Evolutionary conservation across 345 rosid genomes (phyloP).

Genomic region (Draba incana): DNA sequence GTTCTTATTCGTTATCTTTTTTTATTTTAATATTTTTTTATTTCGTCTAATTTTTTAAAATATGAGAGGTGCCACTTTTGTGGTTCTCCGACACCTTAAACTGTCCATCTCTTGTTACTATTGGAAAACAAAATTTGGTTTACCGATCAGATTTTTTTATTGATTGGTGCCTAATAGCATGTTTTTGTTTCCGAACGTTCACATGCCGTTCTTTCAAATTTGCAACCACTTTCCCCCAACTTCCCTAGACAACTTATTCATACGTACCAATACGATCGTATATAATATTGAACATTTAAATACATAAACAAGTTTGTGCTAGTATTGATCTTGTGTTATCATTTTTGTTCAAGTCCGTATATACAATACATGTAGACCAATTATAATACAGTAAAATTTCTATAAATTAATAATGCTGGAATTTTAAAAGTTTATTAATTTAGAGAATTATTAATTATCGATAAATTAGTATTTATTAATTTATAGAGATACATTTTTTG

Average conservation of each 20-base stretch:
- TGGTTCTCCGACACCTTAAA: constrained; percentile 36
- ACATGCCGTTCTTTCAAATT: constrained; percentile 7
- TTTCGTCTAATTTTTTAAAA: constrained; percentile 14
- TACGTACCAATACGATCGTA: neutral
- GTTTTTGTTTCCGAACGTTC: constrained; percentile 27
- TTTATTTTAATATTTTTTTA: constrained; percentile 1
- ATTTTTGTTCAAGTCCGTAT: too few relatives aligned
- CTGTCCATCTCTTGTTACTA: constrained; percentile 10
- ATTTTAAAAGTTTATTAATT: too few relatives aligned
- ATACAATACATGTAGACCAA: too few relatives aligned
- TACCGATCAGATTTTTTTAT: neutral
- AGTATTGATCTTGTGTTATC: too few relatives aligned
- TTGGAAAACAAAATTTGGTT: neutral
- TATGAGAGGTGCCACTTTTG: constrained; percentile 44
- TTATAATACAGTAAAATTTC: too few relatives aligned
- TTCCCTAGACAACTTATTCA: neutral
- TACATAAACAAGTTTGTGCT: too few relatives aligned
- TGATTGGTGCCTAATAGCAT: constrained; percentile 21
- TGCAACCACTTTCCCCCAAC: constrained; percentile 1
- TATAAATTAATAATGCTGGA: too few relatives aligned
- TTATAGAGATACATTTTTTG: too few relatives aligned
- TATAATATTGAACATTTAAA: neutral
- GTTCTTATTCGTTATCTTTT: constrained; percentile 29
- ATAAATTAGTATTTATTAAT: too few relatives aligned
- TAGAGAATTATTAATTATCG: too few relatives aligned